These are phyloP conservation scores for Aplosporella prunicola DNA, from an alignment of 2,329 filamentous ascomycete species.

Conservation along the genomic window DNA sequence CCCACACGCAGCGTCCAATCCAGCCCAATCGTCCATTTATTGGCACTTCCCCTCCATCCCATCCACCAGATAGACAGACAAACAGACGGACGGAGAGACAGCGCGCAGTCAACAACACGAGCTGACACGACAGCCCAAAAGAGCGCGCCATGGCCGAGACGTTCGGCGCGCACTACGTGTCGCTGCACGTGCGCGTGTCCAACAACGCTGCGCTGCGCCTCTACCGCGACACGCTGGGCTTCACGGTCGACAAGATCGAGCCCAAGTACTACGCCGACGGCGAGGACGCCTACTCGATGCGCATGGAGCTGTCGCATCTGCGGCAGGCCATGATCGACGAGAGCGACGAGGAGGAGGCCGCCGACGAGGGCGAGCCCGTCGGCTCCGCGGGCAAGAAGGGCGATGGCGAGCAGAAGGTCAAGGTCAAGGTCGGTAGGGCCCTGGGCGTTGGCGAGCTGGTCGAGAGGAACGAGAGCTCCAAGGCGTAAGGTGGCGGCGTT, in stretches of 20 bases:
- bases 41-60: slow-evolving; percentile 1
- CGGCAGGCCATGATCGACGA: slow-evolving; percentile 43
- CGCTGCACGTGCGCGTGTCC: slow-evolving; percentile 87
- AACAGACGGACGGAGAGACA: too few relatives aligned
- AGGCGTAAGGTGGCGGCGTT: not conserved
- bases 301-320: slow-evolving; percentile 61
- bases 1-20: too few relatives aligned
- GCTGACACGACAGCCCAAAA: too few relatives aligned
- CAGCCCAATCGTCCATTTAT: too few relatives aligned
- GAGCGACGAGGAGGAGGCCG: slow-evolving; percentile 31
- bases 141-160: slow-evolving; percentile 96
- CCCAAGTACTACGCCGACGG: slow-evolving; percentile 93
- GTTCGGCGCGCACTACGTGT: slow-evolving; percentile 85
- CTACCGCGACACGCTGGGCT: slow-evolving; percentile 86
- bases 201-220: slow-evolving; percentile 86
- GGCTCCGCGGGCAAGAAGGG: slow-evolving; percentile 26
- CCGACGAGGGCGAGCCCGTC: slow-evolving; percentile 28
- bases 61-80: too few relatives aligned
- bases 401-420: slow-evolving; percentile 43
- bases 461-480: slow-evolving; percentile 53
- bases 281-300: slow-evolving; percentile 93
- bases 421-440: slow-evolving; percentile 70
- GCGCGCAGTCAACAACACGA: too few relatives aligned
- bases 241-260: slow-evolving; percentile 79
- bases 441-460: slow-evolving; percentile 70